Evolutionary conservation across 306 rosid genomes (phyloP).

Genomic region (Cotoneaster glaucophyllus): DNA sequence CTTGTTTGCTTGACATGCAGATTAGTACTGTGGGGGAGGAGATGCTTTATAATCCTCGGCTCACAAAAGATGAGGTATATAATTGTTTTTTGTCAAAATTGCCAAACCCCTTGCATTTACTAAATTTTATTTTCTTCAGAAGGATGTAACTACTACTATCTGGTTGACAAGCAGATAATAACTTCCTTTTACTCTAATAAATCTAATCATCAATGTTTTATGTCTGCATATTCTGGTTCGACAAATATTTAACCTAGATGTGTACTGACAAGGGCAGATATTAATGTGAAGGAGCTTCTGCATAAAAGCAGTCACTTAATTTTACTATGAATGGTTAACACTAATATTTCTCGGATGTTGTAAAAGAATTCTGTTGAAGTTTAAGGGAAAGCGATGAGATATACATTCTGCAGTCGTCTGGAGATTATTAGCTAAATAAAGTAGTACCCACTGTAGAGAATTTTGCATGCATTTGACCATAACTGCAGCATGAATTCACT

Average conservation of each 20-base stretch:
- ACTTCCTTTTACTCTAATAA: background rate
- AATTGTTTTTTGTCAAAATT: background rate
- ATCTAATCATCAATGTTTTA: background rate
- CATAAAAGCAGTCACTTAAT: background rate
- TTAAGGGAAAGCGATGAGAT: background rate
- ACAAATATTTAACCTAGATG: background rate
- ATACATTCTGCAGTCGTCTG: background rate
- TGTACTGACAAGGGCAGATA: background rate
- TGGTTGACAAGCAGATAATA: background rate
- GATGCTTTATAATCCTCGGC: constrained; percentile 64
- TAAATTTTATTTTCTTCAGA: background rate
- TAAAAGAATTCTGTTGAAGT: background rate
- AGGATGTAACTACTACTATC: background rate
- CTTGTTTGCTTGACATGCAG: constrained; percentile 36
- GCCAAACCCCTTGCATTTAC: background rate
- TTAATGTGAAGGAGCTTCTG: background rate
- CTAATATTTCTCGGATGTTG: background rate
- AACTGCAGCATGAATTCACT: background rate
- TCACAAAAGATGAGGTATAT: constrained; percentile 72
- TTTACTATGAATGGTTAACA: background rate
- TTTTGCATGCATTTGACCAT: background rate
- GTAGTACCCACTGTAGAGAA: background rate
- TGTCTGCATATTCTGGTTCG: background rate
- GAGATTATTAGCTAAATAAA: background rate
- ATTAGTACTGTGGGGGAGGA: constrained; percentile 86